Conservation (phyloP, 1,284 basidiomycete genomes). For the Malassezia psittaci region DNA sequence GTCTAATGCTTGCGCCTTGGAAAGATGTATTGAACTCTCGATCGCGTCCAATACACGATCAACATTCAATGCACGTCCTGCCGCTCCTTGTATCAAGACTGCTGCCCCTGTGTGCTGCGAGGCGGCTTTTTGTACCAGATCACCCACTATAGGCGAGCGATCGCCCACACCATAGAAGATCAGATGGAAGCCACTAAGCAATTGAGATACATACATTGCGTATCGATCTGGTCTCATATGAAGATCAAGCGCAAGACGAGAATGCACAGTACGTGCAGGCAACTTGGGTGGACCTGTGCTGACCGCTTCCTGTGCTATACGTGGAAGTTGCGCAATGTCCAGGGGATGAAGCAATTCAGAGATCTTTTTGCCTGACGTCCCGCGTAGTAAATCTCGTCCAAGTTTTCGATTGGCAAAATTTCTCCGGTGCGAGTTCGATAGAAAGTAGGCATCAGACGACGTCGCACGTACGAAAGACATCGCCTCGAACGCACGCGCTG, state of each 20-base stretch:
- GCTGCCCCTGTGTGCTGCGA: slow-evolving; percentile 4
- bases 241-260: slow-evolving; percentile 4
- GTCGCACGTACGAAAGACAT: slow-evolving; percentile 17
- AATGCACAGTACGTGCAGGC: slow-evolving; percentile 7
- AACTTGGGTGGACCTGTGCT: neutral
- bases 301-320: neutral
- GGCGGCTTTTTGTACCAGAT: slow-evolving; percentile 1
- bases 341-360: slow-evolving; percentile 13
- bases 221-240: slow-evolving; percentile 5
- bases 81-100: slow-evolving; percentile 14
- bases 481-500: slow-evolving; percentile 11
- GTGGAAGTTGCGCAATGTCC: slow-evolving; percentile 6
- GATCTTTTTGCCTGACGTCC: slow-evolving; percentile 8
- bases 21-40: slow-evolving; percentile 1
- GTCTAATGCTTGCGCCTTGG: neutral
- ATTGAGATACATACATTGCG: slow-evolving; percentile 3
- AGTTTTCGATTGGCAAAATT: slow-evolving; percentile 17
- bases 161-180: slow-evolving; percentile 18
- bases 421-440: slow-evolving; percentile 17
- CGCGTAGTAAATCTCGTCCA: slow-evolving; percentile 14
- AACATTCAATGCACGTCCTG: slow-evolving; percentile 11
- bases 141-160: slow-evolving; percentile 1
- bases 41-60: slow-evolving; percentile 16
- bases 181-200: slow-evolving; percentile 10
- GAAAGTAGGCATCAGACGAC: slow-evolving; percentile 15